Conservation (phyloP, 2,329 filamentous ascomycete species). For the Colletotrichum tofieldiae region DNA sequence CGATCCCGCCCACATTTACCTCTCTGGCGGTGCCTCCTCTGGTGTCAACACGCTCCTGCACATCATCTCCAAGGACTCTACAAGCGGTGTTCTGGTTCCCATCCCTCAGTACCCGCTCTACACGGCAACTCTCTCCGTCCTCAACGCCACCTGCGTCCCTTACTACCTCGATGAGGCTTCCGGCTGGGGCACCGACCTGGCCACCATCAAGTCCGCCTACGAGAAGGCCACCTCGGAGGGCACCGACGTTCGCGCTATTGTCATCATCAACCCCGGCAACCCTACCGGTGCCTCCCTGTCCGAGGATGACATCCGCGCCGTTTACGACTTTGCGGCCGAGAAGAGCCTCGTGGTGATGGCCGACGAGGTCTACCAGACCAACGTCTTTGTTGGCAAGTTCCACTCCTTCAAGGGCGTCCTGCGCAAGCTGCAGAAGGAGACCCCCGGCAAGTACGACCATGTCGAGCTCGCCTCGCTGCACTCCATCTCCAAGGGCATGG, state of each 20-base stretch:
- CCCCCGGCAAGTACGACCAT: conserved; percentile 83
- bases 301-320: conserved; percentile 82
- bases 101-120: conserved; percentile 99
- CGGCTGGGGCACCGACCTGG: conserved; percentile 89
- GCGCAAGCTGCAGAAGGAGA: conserved; percentile 82
- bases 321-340: conserved; percentile 89
- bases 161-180: conserved; percentile 93
- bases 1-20: conserved; percentile 86
- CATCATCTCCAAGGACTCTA: conserved; percentile 84
- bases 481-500: conserved; percentile 97
- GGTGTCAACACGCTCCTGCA: conserved; percentile 95
- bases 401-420: conserved; percentile 95
- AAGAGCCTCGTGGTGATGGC: conserved; percentile 92
- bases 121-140: conserved; percentile 89
- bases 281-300: conserved; percentile 92
- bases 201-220: conserved; percentile 82
- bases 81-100: conserved; percentile 87
- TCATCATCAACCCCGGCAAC: conserved; percentile 98
- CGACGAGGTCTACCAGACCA: conserved; percentile 99
- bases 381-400: conserved; percentile 95
- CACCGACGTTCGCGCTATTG: conserved; percentile 91
- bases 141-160: conserved; percentile 89
- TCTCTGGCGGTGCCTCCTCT: conserved; percentile 91
- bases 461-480: conserved; percentile 94
- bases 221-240: conserved; percentile 82